These are phyloP conservation scores for Exophiala phaeomuriformis DNA, from an alignment of 2,329 filamentous ascomycete species.

Conservation along the genomic window DNA sequence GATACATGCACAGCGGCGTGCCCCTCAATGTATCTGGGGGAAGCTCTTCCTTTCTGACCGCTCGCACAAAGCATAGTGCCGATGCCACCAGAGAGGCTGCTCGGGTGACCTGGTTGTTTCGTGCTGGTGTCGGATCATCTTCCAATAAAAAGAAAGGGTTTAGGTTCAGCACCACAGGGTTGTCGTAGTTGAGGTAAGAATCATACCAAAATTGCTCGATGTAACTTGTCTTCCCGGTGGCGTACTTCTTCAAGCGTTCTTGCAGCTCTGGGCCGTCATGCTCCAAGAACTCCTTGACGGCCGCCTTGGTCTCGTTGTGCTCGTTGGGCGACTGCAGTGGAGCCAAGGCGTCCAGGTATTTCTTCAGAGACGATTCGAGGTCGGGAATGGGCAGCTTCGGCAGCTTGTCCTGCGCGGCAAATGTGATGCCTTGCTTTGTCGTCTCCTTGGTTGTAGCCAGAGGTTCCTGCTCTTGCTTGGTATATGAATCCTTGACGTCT, in stretches of 20 bases:
- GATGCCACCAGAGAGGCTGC: slow-evolving; percentile 89
- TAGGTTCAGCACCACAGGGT: slow-evolving; percentile 91
- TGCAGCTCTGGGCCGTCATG: slow-evolving; percentile 77
- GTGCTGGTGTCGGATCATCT: slow-evolving; percentile 91
- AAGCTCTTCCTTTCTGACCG: slow-evolving; percentile 85
- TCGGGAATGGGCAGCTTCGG: slow-evolving; percentile 91
- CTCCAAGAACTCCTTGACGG: slow-evolving; percentile 74
- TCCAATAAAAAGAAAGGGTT: slow-evolving; percentile 97
- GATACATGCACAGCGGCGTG: slow-evolving; percentile 91
- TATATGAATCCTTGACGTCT: slow-evolving; percentile 32
- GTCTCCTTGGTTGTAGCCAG: slow-evolving; percentile 44
- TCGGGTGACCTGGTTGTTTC: slow-evolving; percentile 93
- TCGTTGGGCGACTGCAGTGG: slow-evolving; percentile 76
- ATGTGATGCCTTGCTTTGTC: slow-evolving; percentile 66
- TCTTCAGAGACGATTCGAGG: slow-evolving; percentile 66
- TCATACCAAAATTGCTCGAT: slow-evolving; percentile 99
- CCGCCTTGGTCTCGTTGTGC: slow-evolving; percentile 70
- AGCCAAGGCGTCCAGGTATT: slow-evolving; percentile 70
- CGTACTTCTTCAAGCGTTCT: slow-evolving; percentile 83
- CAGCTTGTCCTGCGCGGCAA: slow-evolving; percentile 77
- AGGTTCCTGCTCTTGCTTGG: slow-evolving; percentile 43
- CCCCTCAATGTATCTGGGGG: slow-evolving; percentile 80
- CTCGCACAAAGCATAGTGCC: slow-evolving; percentile 82
- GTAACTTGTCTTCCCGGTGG: slow-evolving; percentile 83
- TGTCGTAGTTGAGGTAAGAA: slow-evolving; percentile 96